Base-by-base conservation (phyloP, 2,329 filamentous ascomycete genomes). In the Colletotrichum melonis region DNA sequence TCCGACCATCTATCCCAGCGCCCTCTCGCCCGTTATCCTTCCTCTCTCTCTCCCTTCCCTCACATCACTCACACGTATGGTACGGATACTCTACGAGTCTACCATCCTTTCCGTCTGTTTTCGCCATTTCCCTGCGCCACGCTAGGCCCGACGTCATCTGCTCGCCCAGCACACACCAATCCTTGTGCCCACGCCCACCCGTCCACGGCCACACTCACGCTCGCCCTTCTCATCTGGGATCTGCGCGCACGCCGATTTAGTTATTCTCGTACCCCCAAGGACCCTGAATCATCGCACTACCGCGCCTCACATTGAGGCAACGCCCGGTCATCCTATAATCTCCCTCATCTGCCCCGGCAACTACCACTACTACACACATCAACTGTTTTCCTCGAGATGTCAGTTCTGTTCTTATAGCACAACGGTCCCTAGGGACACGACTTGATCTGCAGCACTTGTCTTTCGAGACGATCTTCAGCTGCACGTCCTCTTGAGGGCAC, bases 401-500 rank as follows among this genome's bases (percentile, higher is more conserved):
- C 75, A 49, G 75, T 72, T 63, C 69, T 67, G 52, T 60, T 69
- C 74, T 83, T 82, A 83, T 84, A 84, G 80, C 81, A 78, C 62
- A 73, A 79, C 83, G 78, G 84, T 86, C 84, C 85, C 79, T 82
- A 85, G 84, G 85, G 84, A 86, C 84, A 82, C 81, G 77, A 78
- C 42, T 62, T 66, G 55, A 62, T 73, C 46, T 66, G 62, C 62
- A 62, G 59, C 38, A 73, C 55, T 69, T 63, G 71, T 73, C 67
- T 70, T 46, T 55, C 55, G 60, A 73, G 70, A 66, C 67, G 35
- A 73, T 70, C 60, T 42, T 32, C 14, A 56, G 32, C 62, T 71
- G 71, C 71, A 71, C 62, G 56, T 71, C 67, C 67, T 65, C 67
- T 35, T 54, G 56, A 73, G 67, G 71, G 56, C 67, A 70, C 30